Evolutionary conservation across 2,329 filamentous ascomycete species (phyloP), one percentile per base, ranked within the genome.

Genomic region (Tolypocladium cylindrosporum): DNA sequence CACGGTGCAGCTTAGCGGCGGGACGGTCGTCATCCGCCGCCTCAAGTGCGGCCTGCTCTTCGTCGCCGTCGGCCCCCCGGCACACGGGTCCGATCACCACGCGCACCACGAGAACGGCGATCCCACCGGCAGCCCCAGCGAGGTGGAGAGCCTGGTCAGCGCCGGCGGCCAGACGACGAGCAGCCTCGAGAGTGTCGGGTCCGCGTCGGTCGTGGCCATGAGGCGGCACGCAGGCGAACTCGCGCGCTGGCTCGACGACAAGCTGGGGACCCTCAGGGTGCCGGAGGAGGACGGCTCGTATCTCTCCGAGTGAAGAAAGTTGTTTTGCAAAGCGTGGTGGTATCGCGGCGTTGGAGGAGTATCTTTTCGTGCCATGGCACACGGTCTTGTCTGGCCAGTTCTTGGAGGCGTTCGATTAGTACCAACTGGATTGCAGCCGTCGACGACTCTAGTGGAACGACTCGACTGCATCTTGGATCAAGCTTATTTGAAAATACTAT

Each of bases 41-140:
- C 72, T 87, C 39, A 75, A 73, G 45, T 86, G 83, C 68, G 82
- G 82, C 21, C 75, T 87, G 52, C 73, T 87, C 42, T 84, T 87
- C 61, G 80, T 86, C 53, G 84, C 81, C 63, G 77, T 86, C 45
- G 83, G 83, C 0, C 75, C 79, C 1, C 66, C 75, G 3, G 65
- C 70, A 58, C 66, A 69, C 16, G 58, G 61, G 65, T 48, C 57
- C 61, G 14, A 59, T 40, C 2, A 50, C 52, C 50, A 61, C 59
- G 39, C 42, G 19, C 42, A 62, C 61, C 64, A 62, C 27, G 62
- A 69, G 24, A 70, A 71, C 41, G 71, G 68, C 56, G 67, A 71
- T 56, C 66, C 67, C 64, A 55, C 75, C 64, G 59, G 74, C 67
- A 73, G 68, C 48, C 71, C 72, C 27, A 70, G 77, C 55, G 77